Percentiles rank a stretch among this genome's conserved stretches.
phyloP scores from a whole-genome alignment of 495 filamentous ascomycete species.

The Xylaria telfairii region DNA sequence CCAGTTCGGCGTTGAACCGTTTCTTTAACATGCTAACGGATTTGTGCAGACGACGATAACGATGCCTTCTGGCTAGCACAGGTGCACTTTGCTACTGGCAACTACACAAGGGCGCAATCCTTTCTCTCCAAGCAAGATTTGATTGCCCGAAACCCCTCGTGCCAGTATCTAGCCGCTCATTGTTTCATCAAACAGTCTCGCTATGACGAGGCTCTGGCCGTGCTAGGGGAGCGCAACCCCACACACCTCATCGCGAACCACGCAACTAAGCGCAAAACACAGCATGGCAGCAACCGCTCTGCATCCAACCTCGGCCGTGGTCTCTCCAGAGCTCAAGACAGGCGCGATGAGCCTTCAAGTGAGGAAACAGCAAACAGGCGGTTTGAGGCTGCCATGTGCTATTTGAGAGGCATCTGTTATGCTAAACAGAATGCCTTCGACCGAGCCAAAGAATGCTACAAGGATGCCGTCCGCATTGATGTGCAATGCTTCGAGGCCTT shows the following conservation, averaged over 20 bases:
- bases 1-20: neutral
- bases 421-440: constrained; percentile 98
- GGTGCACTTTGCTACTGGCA: constrained; percentile 91
- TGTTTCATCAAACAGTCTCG: constrained; percentile 90
- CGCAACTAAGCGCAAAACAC: constrained; percentile 64
- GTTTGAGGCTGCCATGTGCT: constrained; percentile 97
- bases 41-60: constrained; percentile 73
- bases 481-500: constrained; percentile 99
- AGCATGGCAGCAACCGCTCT: constrained; percentile 36
- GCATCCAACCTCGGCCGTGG: constrained; percentile 36
- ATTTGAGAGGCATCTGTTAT: constrained; percentile 89
- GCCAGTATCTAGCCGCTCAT: constrained; percentile 88
- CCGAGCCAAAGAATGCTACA: constrained; percentile 96
- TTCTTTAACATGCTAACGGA: constrained; percentile 31
- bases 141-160: constrained; percentile 78
- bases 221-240: constrained; percentile 93
- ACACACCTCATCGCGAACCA: constrained; percentile 76
- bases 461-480: constrained; percentile 94
- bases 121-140: constrained; percentile 87
- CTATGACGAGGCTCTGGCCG: constrained; percentile 82
- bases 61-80: constrained; percentile 96
- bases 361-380: constrained; percentile 76
- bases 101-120: constrained; percentile 86
- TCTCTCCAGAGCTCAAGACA: constrained; percentile 60
- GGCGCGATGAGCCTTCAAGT: constrained; percentile 51